phyloP scores from a whole-genome alignment of 176 grass and related monocot genomes.

The Pharus latifolius region DNA sequence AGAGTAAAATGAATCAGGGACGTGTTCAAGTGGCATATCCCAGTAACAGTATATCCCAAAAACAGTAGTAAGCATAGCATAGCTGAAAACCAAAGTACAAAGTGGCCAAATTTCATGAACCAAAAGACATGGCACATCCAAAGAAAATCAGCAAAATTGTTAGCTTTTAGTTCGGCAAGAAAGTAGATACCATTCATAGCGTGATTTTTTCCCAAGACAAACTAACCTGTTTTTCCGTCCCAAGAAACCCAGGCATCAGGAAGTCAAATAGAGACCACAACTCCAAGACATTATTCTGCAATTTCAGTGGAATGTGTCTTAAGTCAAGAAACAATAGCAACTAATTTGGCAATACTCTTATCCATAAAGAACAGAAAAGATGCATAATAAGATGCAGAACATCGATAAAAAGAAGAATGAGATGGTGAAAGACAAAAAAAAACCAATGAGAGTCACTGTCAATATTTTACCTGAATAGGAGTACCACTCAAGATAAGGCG shows the following conservation, averaged over 20 bases:
- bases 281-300: slow-evolving; percentile 98
- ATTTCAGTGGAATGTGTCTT: slow-evolving; percentile 23
- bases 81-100: background rate
- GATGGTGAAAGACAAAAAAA: background rate
- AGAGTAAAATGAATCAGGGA: background rate
- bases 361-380: slow-evolving; percentile 2
- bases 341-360: background rate
- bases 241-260: slow-evolving; percentile 99
- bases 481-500: slow-evolving; percentile 98
- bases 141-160: background rate
- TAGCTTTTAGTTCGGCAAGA: background rate
- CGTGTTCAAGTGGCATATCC: background rate
- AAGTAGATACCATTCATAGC: background rate
- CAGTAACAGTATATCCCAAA: no score
- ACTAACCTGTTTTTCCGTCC: slow-evolving; percentile 92
- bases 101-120: background rate
- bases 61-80: no score
- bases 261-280: slow-evolving; percentile 99
- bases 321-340: background rate
- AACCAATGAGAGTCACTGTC: background rate
- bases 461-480: slow-evolving; percentile 71
- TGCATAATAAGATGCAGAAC: slow-evolving; percentile 3
- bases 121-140: background rate
- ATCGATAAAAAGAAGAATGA: background rate
- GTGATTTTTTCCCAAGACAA: background rate